phyloP scores from a whole-genome alignment of 352 stramenopile species.

The Phytophthora cajani region DNA sequence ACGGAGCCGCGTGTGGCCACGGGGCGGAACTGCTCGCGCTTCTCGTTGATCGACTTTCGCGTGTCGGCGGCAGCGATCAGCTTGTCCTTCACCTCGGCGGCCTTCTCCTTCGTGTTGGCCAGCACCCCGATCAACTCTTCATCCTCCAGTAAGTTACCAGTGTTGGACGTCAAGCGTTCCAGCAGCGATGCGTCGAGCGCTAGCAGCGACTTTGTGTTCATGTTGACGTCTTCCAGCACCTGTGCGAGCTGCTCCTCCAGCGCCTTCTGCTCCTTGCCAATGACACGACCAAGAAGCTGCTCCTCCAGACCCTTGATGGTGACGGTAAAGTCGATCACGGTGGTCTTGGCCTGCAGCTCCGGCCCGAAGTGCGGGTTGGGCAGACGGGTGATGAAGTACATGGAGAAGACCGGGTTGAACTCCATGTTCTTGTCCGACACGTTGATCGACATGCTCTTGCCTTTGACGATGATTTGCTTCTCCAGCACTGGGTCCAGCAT shows the following conservation, averaged over 20 bases:
- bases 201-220: constrained; percentile 97
- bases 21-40: constrained; percentile 97
- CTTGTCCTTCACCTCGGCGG: constrained; percentile 98
- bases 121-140: constrained; percentile 98
- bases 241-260: constrained; percentile 98
- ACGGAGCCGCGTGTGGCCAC: constrained; percentile 97
- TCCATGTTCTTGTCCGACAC: constrained; percentile 99
- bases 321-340: constrained; percentile 98
- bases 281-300: constrained; percentile 97
- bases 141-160: constrained; percentile 97
- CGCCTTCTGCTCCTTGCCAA: constrained; percentile 97
- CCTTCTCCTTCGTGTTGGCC: constrained; percentile 98
- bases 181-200: constrained; percentile 96
- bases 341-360: constrained; percentile 98
- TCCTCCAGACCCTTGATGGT: constrained; percentile 97
- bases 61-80: constrained; percentile 97
- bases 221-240: constrained; percentile 98
- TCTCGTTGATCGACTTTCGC: constrained; percentile 97
- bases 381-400: constrained; percentile 98
- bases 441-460: constrained; percentile 97
- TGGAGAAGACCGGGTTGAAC: constrained; percentile 97
- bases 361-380: constrained; percentile 98
- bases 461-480: constrained; percentile 97
- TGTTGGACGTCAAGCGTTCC: constrained; percentile 97
- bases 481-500: constrained; percentile 98